Percentiles rank a stretch among this genome's conserved stretches.
Evolutionary conservation across 768 basidiomycete genomes (phyloP).

Genomic region (Mrakia gelida): DNA sequence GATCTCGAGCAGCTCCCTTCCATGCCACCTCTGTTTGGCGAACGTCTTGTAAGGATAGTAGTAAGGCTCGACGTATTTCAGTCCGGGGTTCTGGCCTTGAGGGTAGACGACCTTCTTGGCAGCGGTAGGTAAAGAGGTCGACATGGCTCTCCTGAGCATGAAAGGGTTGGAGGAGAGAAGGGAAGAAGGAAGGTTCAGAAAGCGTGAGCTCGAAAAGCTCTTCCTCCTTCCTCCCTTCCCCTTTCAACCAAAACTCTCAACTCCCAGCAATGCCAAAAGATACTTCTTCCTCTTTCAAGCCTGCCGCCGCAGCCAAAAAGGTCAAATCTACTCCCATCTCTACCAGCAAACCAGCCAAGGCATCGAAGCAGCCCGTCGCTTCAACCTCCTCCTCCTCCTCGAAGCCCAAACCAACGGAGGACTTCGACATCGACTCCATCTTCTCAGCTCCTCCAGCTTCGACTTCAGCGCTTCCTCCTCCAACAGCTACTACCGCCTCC

Average conservation of each 20-base stretch:
- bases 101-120: slow-evolving; percentile 28
- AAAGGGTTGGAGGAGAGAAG: background rate
- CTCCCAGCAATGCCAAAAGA: slow-evolving; percentile 11
- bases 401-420: background rate
- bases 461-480: background rate
- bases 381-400: background rate
- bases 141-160: background rate
- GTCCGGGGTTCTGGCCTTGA: slow-evolving; percentile 48
- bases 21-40: slow-evolving; percentile 65
- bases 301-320: background rate
- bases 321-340: background rate
- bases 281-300: background rate
- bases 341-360: background rate
- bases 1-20: slow-evolving; percentile 58
- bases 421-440: slow-evolving; percentile 29
- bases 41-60: slow-evolving; percentile 89
- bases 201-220: background rate
- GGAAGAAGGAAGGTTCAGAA: too few relatives aligned
- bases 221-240: background rate
- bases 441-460: slow-evolving; percentile 14
- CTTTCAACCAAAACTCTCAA: background rate
- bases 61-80: slow-evolving; percentile 79
- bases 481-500: background rate
- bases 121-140: background rate
- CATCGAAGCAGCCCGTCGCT: slow-evolving; percentile 3